Evolutionary conservation across 805 yeast species (phyloP).

Genomic region (Candida pini): DNA sequence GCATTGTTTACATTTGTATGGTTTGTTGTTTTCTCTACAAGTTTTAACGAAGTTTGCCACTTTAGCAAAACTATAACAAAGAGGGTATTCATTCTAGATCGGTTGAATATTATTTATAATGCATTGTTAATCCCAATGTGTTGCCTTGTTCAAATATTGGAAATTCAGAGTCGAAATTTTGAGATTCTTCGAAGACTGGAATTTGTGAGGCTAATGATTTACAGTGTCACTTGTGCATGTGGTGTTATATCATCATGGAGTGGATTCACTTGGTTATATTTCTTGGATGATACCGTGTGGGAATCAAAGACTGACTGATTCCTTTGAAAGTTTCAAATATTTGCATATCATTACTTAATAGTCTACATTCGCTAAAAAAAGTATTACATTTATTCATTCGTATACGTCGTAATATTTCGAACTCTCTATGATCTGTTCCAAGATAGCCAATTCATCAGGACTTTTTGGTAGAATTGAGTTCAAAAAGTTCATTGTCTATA

Average conservation of each 20-base stretch:
- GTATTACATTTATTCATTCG: no score
- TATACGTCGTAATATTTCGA: no score
- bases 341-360: no score
- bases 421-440: no score
- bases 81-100: slow-evolving; percentile 60
- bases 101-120: slow-evolving; percentile 62
- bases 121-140: slow-evolving; percentile 65
- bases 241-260: slow-evolving; percentile 87
- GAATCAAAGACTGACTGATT: slow-evolving; percentile 15
- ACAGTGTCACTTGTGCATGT: slow-evolving; percentile 79
- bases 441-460: no score
- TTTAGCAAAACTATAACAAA: slow-evolving; percentile 34
- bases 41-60: slow-evolving; percentile 63
- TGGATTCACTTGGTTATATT: slow-evolving; percentile 83
- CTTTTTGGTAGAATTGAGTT: no score
- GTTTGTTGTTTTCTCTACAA: slow-evolving; percentile 71
- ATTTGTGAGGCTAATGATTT: slow-evolving; percentile 72
- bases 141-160: slow-evolving; percentile 36
- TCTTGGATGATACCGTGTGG: slow-evolving; percentile 76
- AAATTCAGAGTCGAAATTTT: slow-evolving; percentile 50
- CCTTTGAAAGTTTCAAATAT: no score
- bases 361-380: no score
- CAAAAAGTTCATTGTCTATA: no score
- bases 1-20: slow-evolving; percentile 74
- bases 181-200: slow-evolving; percentile 53